Conservation (phyloP, 2,329 filamentous ascomycete species). For the Didymellaceae sp. region DNA sequence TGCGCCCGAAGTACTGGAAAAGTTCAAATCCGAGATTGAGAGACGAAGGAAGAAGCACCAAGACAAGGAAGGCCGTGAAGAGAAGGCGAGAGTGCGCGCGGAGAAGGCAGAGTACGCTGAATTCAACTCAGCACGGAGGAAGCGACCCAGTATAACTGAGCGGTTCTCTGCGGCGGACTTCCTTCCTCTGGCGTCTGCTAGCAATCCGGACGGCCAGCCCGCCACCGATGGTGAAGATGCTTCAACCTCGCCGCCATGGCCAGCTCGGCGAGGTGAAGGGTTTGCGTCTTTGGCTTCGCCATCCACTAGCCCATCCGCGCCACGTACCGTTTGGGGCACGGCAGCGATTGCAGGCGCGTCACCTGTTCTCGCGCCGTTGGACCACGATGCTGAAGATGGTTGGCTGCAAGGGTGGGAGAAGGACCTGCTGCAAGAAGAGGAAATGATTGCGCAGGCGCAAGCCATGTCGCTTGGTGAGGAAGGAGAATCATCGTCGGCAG, state of each 20-base stretch:
- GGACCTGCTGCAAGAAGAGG: conserved; percentile 69
- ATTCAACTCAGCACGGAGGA: conserved; percentile 70
- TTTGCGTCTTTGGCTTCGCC: conserved; percentile 76
- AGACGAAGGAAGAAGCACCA: conserved; percentile 75
- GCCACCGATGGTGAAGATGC: conserved; percentile 42
- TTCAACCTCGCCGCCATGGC: conserved; percentile 57
- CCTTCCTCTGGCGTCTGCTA: conserved; percentile 43
- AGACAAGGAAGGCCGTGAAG: conserved; percentile 85
- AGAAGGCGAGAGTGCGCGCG: conserved; percentile 81
- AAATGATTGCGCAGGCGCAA: conserved; percentile 58
- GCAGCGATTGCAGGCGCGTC: conserved; percentile 65
- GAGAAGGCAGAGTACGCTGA: conserved; percentile 79
- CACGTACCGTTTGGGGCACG: conserved; percentile 93
- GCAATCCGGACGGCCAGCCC: conserved; percentile 31
- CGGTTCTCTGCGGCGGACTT: conserved; percentile 60
- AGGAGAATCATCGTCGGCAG: conserved; percentile 7
- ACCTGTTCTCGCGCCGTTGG: conserved; percentile 58
- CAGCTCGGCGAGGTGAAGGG: conserved; percentile 59
- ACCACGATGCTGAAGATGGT: conserved; percentile 69
- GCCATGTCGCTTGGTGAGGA: conserved; percentile 45
- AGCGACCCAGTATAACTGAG: conserved; percentile 61
- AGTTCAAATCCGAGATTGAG: conserved; percentile 79
- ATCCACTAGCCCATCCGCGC: conserved; percentile 78
- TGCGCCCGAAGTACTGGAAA: conserved; percentile 72
- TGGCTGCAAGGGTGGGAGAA: conserved; percentile 88